Percentiles rank a stretch among this genome's conserved stretches.
Conservation (phyloP, 768 basidiomycete genomes). For the Boletus coccyginus region DNA sequence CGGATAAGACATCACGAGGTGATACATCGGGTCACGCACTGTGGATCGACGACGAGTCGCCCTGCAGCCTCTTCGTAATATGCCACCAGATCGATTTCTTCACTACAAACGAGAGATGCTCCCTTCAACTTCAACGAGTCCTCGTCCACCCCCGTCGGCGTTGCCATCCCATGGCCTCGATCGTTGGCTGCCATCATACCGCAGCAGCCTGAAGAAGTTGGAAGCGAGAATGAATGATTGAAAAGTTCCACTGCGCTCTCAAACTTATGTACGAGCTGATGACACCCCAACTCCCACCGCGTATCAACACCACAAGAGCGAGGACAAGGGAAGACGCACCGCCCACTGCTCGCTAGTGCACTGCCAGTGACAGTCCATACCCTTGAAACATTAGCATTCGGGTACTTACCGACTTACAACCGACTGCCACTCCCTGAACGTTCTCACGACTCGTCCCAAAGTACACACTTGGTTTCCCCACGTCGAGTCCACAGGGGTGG, state of each 20-base stretch:
- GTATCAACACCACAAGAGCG: not conserved
- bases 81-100: conserved; percentile 32
- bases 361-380: no score
- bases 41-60: conserved; percentile 59
- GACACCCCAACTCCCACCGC: not conserved
- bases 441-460: not conserved
- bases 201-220: not conserved
- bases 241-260: not conserved
- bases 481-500: no score
- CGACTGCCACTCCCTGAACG: not conserved
- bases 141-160: not conserved
- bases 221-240: not conserved
- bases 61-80: conserved; percentile 59
- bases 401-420: no score
- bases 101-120: not conserved
- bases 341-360: no score
- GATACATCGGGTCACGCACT: conserved; percentile 35
- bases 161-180: not conserved
- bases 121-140: conserved; percentile 1
- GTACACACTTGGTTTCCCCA: no score
- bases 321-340: not conserved
- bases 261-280: not conserved
- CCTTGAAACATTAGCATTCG: not conserved
- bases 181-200: not conserved
- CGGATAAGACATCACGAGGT: not conserved